Percentiles rank a stretch among this genome's conserved stretches.
These are phyloP conservation scores for Trichoderma virens DNA, from an alignment of 495 filamentous ascomycete genomes.

Conservation along the genomic window DNA sequence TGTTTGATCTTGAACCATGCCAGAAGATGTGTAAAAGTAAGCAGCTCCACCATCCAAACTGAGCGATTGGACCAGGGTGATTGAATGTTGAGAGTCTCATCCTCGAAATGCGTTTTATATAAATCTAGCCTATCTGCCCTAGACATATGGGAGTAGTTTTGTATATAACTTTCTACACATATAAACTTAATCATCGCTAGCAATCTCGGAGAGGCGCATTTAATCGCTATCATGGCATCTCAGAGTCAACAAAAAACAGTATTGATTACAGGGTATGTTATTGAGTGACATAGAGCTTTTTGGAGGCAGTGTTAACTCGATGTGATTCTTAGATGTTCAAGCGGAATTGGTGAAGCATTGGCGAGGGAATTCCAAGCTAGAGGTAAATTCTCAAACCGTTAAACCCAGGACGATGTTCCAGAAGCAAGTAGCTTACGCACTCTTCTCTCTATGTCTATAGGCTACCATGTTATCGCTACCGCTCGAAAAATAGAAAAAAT, in stretches of 20 bases:
- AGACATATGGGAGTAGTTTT: background rate
- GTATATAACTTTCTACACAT: background rate
- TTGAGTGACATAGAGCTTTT: background rate
- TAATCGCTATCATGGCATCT: background rate
- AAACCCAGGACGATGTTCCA: background rate
- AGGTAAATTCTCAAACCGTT: slow-evolving; percentile 9
- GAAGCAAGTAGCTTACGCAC: background rate
- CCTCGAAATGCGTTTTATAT: background rate
- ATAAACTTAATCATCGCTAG: background rate
- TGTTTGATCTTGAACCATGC: no score
- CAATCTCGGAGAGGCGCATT: background rate
- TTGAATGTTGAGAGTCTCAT: background rate
- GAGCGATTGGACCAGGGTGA: background rate
- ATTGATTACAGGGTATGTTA: slow-evolving; percentile 20
- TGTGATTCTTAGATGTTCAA: slow-evolving; percentile 16
- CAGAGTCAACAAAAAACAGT: slow-evolving; percentile 13
- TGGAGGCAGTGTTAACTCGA: background rate
- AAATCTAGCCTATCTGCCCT: background rate
- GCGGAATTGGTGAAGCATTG: slow-evolving; percentile 22
- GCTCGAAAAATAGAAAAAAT: slow-evolving; percentile 17
- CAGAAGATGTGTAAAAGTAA: no score
- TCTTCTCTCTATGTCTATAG: slow-evolving; percentile 2
- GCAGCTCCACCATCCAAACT: background rate
- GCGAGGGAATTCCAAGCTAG: slow-evolving; percentile 20
- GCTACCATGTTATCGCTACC: slow-evolving; percentile 22